phyloP scores from a whole-genome alignment of 495 filamentous ascomycete species.

The Neurospora sp. region DNA sequence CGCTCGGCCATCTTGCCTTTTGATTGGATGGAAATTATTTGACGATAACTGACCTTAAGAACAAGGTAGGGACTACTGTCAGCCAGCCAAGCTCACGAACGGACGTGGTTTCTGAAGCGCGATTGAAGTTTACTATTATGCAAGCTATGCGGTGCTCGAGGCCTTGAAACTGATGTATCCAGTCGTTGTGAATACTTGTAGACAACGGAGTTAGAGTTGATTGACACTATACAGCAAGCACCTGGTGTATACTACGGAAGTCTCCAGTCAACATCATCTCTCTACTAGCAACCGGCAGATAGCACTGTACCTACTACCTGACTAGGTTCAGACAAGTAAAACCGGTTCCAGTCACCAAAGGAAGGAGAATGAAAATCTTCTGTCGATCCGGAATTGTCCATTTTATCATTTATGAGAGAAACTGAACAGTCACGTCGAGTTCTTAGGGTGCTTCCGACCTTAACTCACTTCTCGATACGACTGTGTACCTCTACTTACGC shows the following conservation, averaged over 20 bases:
- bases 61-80: neutral
- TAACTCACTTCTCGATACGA: too few species aligned
- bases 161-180: too few species aligned
- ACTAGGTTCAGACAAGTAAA: neutral
- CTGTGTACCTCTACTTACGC: too few species aligned
- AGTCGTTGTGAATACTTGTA: too few species aligned
- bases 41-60: neutral
- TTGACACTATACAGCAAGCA: neutral
- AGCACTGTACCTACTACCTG: neutral
- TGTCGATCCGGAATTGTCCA: neutral
- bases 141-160: too few species aligned
- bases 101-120: neutral
- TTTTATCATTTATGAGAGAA: neutral
- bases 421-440: too few species aligned
- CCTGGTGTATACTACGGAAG: too few species aligned
- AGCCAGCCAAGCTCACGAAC: neutral
- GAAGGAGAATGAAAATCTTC: neutral
- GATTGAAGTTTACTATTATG: neutral
- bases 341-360: neutral
- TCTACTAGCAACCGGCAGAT: neutral
- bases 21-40: neutral
- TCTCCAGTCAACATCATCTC: neutral
- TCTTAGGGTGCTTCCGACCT: too few species aligned
- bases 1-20: neutral
- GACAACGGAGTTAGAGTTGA: too few species aligned